Conservation (phyloP, 192 early-diverging fungal species). For the Coemansia sp. region DNA sequence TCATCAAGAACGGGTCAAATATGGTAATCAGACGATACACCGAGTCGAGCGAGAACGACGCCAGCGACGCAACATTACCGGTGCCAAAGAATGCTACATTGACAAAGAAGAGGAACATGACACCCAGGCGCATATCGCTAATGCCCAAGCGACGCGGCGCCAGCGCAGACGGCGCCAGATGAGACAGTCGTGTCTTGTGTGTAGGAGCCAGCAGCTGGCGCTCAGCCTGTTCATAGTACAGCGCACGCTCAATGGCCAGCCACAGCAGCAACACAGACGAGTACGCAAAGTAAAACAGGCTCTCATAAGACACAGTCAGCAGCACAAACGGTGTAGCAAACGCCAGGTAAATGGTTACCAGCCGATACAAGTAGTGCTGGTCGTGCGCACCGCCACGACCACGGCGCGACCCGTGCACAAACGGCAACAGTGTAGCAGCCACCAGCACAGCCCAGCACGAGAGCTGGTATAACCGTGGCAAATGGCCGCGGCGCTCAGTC, state of each 20-base stretch:
- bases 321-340: slow-evolving; percentile 86
- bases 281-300: slow-evolving; percentile 85
- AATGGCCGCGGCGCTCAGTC: slow-evolving; percentile 34
- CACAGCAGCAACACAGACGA: slow-evolving; percentile 70
- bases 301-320: slow-evolving; percentile 88
- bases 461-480: slow-evolving; percentile 41
- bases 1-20: slow-evolving; percentile 91
- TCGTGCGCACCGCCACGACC: slow-evolving; percentile 46
- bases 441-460: slow-evolving; percentile 50
- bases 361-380: slow-evolving; percentile 77
- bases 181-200: slow-evolving; percentile 38
- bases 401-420: slow-evolving; percentile 31
- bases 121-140: slow-evolving; percentile 60
- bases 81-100: slow-evolving; percentile 96
- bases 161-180: slow-evolving; percentile 12
- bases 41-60: slow-evolving; percentile 80
- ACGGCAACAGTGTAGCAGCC: slow-evolving; percentile 39
- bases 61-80: slow-evolving; percentile 87
- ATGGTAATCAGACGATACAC: slow-evolving; percentile 90
- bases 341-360: slow-evolving; percentile 79
- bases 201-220: slow-evolving; percentile 34
- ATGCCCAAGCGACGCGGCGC: slow-evolving; percentile 48
- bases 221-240: slow-evolving; percentile 49
- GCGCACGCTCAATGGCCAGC: slow-evolving; percentile 72
- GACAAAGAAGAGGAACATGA: slow-evolving; percentile 87